Evolutionary conservation across 129 eudicot species (phyloP).

Genomic region (Silybum marianum): DNA sequence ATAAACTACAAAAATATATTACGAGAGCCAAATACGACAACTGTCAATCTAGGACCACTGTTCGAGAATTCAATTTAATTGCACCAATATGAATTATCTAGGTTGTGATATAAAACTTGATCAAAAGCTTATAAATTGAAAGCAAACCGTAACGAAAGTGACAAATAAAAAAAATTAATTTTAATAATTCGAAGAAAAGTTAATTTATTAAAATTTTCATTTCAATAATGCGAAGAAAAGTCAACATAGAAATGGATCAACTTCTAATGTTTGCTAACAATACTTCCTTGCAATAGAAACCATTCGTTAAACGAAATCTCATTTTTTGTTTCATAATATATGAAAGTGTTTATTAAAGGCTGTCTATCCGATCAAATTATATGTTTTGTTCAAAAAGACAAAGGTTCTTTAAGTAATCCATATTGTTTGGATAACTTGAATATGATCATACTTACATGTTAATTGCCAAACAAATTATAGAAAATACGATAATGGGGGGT

Average conservation of each 20-base stretch:
- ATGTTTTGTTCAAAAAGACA: background rate
- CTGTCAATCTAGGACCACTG: constrained; percentile 21
- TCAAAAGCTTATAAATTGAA: constrained; percentile 10
- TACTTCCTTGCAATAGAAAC: background rate
- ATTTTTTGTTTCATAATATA: background rate
- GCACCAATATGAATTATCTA: background rate
- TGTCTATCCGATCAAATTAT: background rate
- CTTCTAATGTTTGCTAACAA: background rate
- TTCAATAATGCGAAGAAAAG: background rate
- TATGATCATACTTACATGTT: background rate
- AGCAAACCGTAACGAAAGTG: constrained; percentile 24
- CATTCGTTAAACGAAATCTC: background rate
- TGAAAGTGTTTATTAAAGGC: background rate
- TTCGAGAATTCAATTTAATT: constrained; percentile 4
- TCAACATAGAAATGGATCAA: background rate
- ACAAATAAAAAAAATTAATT: constrained; percentile 14
- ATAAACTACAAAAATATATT: background rate
- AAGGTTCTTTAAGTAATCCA: background rate
- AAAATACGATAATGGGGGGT: background rate
- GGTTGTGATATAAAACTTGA: constrained; percentile 22
- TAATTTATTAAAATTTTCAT: background rate
- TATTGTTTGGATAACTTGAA: background rate
- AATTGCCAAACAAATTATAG: background rate
- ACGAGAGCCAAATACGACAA: background rate
- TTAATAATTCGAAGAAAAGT: background rate